Evolutionary conservation across 1,284 basidiomycete genomes (phyloP), one percentile per base, ranked within the genome.

Genomic region (Cutaneotrichosporon dermatis): DNA sequence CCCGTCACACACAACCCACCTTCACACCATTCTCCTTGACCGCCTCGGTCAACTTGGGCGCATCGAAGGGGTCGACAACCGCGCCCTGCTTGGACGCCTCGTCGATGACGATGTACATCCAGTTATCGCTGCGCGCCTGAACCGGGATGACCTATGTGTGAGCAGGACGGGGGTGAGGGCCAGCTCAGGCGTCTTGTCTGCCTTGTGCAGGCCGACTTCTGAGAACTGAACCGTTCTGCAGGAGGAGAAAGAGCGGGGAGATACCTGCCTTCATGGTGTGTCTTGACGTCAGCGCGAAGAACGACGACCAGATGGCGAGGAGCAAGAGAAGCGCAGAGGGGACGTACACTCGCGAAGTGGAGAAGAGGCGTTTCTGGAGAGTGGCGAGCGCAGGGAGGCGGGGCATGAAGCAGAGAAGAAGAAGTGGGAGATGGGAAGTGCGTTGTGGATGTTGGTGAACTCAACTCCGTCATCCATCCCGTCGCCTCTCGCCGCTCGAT

Each of bases 31-130:
- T 81, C 37, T 83, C 79, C 52, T 87, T 78, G 0, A 89, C 92
- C 1, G 84, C 85, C 0, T 81, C 82, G 43, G 82, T 75, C 13
- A 97, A 87, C 70, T 89, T 90, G 51, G 82, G 69, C 0, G 94
- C 85, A 69, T 95, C 90, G 73, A 84, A 96, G 0, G 91, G 78
- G 57, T 80, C 79, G 2, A 81, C 76, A 9, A 78, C 89, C 0
- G 89, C 89, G 1, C 88, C 90, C 62, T 84, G 83, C 54, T 84
- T 85, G 6, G 85, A 81, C 0, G 79, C 70, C 51, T 88, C 84
- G 76, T 92, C 91, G 62, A 92, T 79, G 76, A 94, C 79, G 42
- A 94, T 83, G 76, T 94, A 95, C 55, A 90, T 89, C 77, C 93
- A 93, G 76, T 95, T 94, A 75, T 93, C 89, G 35, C 85, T 80